phyloP scores from a whole-genome alignment of 306 rosid species.

The Malus sieversii region DNA sequence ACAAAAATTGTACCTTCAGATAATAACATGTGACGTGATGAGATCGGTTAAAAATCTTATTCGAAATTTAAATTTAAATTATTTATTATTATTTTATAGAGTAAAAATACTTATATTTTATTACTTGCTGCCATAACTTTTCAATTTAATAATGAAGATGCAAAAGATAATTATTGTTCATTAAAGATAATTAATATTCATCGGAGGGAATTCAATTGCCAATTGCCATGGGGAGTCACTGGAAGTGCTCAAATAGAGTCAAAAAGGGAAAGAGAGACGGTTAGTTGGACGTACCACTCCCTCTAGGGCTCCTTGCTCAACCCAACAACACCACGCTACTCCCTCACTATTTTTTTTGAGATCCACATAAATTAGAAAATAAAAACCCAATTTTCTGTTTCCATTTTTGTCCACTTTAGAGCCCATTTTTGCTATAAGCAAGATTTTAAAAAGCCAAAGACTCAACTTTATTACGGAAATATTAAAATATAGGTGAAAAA shows the following conservation, averaged over 20 bases:
- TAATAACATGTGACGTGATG: too few species aligned
- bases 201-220: fast-evolving
- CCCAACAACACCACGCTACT: slow-evolving; percentile 8
- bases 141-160: fast-evolving
- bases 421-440: background rate
- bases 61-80: too few species aligned
- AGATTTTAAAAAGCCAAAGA: background rate
- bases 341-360: background rate
- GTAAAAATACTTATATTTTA: too few species aligned
- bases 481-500: background rate
- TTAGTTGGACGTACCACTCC: slow-evolving; percentile 37
- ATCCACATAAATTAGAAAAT: background rate
- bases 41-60: too few species aligned
- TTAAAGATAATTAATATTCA: too few species aligned
- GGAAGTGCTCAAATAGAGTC: slow-evolving; percentile 15
- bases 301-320: slow-evolving; percentile 10
- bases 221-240: too few species aligned
- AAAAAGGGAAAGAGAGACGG: slow-evolving; percentile 37
- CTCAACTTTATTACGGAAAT: background rate
- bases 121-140: fast-evolving
- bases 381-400: background rate
- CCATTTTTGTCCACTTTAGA: too few species aligned
- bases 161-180: fast-evolving
- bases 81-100: too few species aligned
- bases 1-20: too few species aligned